Base-by-base conservation (phyloP, 495 filamentous ascomycete species). In the Penicillium bialowiezense region DNA sequence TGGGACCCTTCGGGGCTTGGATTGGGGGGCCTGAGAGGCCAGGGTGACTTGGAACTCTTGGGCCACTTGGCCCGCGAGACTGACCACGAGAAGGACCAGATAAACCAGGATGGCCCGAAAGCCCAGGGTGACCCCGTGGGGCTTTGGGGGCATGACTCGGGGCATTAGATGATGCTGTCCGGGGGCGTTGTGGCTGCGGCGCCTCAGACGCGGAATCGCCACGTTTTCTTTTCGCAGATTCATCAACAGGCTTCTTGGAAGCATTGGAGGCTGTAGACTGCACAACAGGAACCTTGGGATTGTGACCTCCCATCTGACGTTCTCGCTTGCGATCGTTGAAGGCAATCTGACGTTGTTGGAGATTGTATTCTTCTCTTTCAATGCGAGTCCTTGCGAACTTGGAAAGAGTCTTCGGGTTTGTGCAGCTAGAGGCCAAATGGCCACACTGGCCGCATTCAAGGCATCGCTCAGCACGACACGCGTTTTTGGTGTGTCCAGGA, bases 361-460 rank as follows among this genome's bases (percentile, higher is more conserved):
- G 70, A 7, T 52, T 51, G 41, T 46, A 40, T 44, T 79, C 76
- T 28, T 69, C 60, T 5, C 57, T 54, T 2, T 44, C 47, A 39
- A 79, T 48, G 19, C 56, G 54, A 3, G 37, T 31, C 41, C 60
- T 73, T 28, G 72, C 63, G 8, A 59, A 55, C 44, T 68, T 72
- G 5, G 73, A 54, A 10, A 79, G 58, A 28, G 45, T 13, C 20
- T 56, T 60, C 3, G 58, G 48, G 24, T 61, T 60, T 21, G 35
- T 63, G 60, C 77, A 81, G 9, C 46, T 51, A 28, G 36, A 31
- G 15, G 64, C 34, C 9, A 40, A 17, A 50, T 81, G 78, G 19
- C 76, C 78, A 45, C 72, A 52, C 33, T 64, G 53, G 23, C 78
- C 77, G 51, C 78, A 81, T 42, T 70, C 64, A 14, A 59, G 32